These are phyloP conservation scores for Kuraishia capsulata DNA, from an alignment of 805 yeast species.

Conservation along the genomic window DNA sequence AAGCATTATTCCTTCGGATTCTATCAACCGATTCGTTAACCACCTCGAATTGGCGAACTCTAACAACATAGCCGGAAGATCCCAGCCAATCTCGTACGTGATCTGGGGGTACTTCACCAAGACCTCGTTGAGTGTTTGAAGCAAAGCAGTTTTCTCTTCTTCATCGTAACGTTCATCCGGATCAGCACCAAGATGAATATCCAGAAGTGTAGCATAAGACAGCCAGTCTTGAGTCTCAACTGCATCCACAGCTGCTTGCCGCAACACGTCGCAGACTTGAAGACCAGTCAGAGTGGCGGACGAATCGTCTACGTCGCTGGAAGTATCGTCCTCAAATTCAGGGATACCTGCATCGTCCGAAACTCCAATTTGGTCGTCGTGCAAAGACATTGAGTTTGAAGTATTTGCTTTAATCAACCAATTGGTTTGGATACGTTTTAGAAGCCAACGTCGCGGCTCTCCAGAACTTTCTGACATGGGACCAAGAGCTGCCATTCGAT, in stretches of 20 bases:
- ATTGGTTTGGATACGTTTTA: too few species aligned
- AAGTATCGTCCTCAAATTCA: neutral
- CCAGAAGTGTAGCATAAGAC: constrained; percentile 66
- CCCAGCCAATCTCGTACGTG: constrained; percentile 79
- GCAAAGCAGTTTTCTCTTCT: constrained; percentile 40
- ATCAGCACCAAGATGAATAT: constrained; percentile 41
- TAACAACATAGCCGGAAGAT: constrained; percentile 58
- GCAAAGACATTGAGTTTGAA: too few species aligned
- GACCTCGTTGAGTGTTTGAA: constrained; percentile 34
- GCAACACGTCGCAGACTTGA: constrained; percentile 7
- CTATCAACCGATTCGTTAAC: constrained; percentile 23
- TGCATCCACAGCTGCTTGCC: constrained; percentile 18
- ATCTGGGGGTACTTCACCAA: constrained; percentile 35
- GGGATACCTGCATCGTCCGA: neutral
- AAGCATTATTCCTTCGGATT: constrained; percentile 25
- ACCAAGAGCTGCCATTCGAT: too few species aligned
- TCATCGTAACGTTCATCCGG: constrained; percentile 30
- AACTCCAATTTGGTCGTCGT: neutral
- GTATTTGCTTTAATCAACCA: too few species aligned
- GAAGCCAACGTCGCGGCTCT: too few species aligned
- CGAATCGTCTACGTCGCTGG: neutral
- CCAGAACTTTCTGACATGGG: too few species aligned
- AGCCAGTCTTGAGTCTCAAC: constrained; percentile 48
- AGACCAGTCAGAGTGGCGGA: neutral
- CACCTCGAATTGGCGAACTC: constrained; percentile 37